Evolutionary conservation across 2,329 filamentous ascomycete genomes (phyloP).

Genomic region (Fusarium liriodendri): DNA sequence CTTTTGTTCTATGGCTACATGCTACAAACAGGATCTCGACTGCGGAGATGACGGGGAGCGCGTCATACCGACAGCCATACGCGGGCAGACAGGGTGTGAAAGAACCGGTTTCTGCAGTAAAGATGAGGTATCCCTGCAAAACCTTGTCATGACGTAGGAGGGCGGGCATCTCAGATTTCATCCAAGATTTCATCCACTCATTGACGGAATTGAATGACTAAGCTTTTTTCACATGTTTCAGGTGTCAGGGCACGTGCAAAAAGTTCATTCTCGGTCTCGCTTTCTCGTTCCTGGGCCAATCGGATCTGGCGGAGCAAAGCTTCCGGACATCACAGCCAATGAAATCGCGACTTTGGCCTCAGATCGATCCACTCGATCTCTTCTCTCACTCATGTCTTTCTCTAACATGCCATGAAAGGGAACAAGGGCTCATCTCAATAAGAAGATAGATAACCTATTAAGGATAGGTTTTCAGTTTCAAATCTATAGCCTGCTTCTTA

Average conservation of each 20-base stretch:
- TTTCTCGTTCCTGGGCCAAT: background rate
- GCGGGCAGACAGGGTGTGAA: background rate
- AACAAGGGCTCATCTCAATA: fast-evolving
- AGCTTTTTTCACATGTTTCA: background rate
- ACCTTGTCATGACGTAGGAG: background rate
- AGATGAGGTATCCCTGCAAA: background rate
- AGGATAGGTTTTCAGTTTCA: fast-evolving
- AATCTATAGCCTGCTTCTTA: fast-evolving
- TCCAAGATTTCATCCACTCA: background rate
- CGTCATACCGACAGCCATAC: background rate
- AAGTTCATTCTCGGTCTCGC: background rate
- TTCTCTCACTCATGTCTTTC: background rate
- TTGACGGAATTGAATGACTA: background rate
- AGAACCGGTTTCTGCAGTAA: conserved; percentile 1
- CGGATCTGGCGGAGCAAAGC: background rate
- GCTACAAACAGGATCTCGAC: background rate
- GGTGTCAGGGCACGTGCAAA: background rate
- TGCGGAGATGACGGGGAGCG: background rate
- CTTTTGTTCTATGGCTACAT: background rate
- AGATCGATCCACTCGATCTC: background rate
- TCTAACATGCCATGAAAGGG: fast-evolving
- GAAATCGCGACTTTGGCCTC: background rate
- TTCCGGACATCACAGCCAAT: background rate
- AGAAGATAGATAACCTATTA: too few relatives aligned
- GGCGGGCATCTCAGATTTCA: background rate